These are phyloP conservation scores for Ogataea hybrid DNA, from an alignment of 1,139 yeast genomes.

Conservation along the genomic window DNA sequence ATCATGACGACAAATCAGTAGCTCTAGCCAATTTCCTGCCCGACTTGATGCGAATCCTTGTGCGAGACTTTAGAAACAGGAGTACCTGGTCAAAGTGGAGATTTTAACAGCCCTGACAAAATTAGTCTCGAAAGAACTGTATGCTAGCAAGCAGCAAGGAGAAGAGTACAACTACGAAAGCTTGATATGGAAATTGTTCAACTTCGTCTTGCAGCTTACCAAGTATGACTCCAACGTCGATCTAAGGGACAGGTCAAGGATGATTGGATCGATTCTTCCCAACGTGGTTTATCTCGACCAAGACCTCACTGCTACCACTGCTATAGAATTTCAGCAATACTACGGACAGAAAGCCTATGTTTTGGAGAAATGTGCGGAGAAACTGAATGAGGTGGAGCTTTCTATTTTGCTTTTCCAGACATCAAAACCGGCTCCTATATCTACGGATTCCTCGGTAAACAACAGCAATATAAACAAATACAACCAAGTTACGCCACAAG, in stretches of 20 bases:
- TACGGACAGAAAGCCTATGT: conserved; percentile 19
- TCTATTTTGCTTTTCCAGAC: conserved; percentile 80
- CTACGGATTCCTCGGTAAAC: background rate
- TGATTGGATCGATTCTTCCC: conserved; percentile 53
- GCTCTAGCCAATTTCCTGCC: conserved; percentile 41
- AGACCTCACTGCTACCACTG: conserved; percentile 14
- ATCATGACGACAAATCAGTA: conserved; percentile 16
- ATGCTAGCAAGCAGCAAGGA: conserved; percentile 18
- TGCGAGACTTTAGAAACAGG: conserved; percentile 51
- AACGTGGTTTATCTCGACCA: conserved; percentile 25
- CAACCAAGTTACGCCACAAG: conserved; percentile 14
- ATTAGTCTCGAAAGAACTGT: conserved; percentile 43
- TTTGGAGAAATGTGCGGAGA: conserved; percentile 33
- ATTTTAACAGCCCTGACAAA: conserved; percentile 75
- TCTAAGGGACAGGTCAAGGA: conserved; percentile 81
- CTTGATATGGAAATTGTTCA: conserved; percentile 54
- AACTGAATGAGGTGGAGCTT: conserved; percentile 43
- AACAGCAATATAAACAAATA: conserved; percentile 10
- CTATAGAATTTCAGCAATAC: conserved; percentile 19
- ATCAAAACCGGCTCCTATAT: conserved; percentile 65
- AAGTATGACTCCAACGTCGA: conserved; percentile 77
- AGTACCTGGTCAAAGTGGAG: conserved; percentile 62
- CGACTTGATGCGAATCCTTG: conserved; percentile 65
- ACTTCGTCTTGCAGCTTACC: conserved; percentile 60
- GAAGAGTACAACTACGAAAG: conserved; percentile 35